phyloP scores from a whole-genome alignment of 768 basidiomycete genomes.

The Naganishia vishniacii region DNA sequence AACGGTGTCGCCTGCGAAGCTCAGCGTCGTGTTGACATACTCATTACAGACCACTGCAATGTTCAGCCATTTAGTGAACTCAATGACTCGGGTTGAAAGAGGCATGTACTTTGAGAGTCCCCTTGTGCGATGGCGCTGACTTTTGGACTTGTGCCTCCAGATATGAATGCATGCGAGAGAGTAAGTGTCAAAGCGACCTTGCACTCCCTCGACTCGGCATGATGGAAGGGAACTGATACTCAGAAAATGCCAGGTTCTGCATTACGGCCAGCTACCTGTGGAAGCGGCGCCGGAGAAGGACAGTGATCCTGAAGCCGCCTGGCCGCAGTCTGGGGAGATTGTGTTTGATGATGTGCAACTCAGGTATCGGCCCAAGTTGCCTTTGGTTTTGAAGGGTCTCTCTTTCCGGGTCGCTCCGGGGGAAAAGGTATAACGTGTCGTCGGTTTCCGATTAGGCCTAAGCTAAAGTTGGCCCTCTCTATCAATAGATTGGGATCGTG shows the following conservation, averaged over 20 bases:
- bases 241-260: constrained; percentile 80
- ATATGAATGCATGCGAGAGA: constrained; percentile 67
- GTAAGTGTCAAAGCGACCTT: constrained; percentile 52
- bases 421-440: constrained; percentile 59
- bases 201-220: constrained; percentile 62
- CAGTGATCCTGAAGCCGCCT: constrained; percentile 55
- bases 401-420: constrained; percentile 63
- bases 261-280: constrained; percentile 66
- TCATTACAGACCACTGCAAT: constrained; percentile 43
- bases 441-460: neutral
- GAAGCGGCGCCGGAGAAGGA: constrained; percentile 61
- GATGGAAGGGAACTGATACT: too few relatives aligned
- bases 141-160: neutral
- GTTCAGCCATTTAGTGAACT: neutral
- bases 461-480: too few relatives aligned
- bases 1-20: constrained; percentile 58
- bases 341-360: constrained; percentile 61
- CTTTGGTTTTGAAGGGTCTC: constrained; percentile 71
- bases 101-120: neutral
- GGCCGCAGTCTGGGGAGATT: constrained; percentile 71
- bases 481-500: constrained; percentile 57
- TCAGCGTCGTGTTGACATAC: constrained; percentile 61
- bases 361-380: constrained; percentile 72
- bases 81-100: neutral
- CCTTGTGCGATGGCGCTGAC: too few relatives aligned